Evolutionary conservation across 805 yeast species (phyloP).

Genomic region (Candida andamanensis): DNA sequence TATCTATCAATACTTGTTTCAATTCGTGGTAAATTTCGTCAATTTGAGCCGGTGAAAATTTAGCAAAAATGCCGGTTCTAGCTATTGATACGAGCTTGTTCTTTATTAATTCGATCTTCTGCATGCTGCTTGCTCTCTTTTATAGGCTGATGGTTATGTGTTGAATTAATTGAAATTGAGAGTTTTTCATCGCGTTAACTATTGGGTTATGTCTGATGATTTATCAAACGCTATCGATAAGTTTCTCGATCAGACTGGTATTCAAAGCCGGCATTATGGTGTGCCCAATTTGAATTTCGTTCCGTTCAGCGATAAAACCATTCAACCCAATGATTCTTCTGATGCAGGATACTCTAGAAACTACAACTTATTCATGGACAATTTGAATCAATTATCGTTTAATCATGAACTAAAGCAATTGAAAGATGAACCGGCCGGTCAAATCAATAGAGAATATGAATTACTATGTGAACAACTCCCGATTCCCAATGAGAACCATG

Average conservation of each 20-base stretch:
- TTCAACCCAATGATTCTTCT: neutral
- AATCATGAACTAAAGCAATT: constrained; percentile 21
- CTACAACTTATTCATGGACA: constrained; percentile 19
- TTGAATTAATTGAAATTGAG: too few relatives aligned
- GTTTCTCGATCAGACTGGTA: constrained; percentile 9
- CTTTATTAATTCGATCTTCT: constrained; percentile 17
- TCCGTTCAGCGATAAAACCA: neutral
- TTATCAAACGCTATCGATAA: constrained; percentile 9
- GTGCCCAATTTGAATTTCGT: constrained; percentile 16
- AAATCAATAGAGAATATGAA: constrained; percentile 13
- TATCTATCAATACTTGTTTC: constrained; percentile 24
- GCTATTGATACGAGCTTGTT: constrained; percentile 48
- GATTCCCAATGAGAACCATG: neutral
- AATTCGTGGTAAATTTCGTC: constrained; percentile 37
- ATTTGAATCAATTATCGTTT: constrained; percentile 25
- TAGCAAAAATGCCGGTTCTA: constrained; percentile 46
- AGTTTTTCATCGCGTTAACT: too few relatives aligned
- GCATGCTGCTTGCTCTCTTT: too few relatives aligned
- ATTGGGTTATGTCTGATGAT: constrained; percentile 6
- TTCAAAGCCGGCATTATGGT: constrained; percentile 30
- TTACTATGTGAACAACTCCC: constrained; percentile 10
- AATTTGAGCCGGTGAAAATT: constrained; percentile 43
- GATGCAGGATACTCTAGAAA: constrained; percentile 18
- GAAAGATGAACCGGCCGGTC: constrained; percentile 9
- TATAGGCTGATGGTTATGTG: too few relatives aligned